Base-by-base conservation (phyloP, 2,329 filamentous ascomycete genomes). In the Aspergillus ruber region DNA sequence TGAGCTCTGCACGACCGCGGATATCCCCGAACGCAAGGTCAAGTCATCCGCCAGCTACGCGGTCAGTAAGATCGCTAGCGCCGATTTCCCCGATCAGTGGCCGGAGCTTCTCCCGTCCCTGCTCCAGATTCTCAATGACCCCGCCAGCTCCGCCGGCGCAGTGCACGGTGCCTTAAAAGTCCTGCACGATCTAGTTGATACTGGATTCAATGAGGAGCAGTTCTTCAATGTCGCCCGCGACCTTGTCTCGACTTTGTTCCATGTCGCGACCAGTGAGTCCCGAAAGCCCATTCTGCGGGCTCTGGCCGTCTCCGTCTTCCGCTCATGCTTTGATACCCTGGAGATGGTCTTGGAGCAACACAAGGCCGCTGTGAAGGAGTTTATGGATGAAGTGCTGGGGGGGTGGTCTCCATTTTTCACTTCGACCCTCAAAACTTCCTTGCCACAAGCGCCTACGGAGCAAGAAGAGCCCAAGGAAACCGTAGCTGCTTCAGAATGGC, bases 311-410 rank as follows among this genome's bases (percentile, higher is more conserved):
- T 88, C 86, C 36, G 88, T 96, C 49, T 95, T 97, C 75, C 82
- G 89, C 48, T 83, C 83, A 43, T 95, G 89, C 70, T 95, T 98
- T 66, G 90, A 97, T 65, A 88, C 93, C 48, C 81, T 98, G 73
- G 90, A 97, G 70, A 95, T 96, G 81, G 87, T 97, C 56, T 86
- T 95, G 76, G 90, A 95, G 56, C 88, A 95, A 57, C 88, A 97
- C 70, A 87, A 88, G 61, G 79, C 80, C 49, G 88, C 88, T 47
- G 89, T 97, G 51, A 93, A 88, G 68, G 79, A 78, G 1, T 98
- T 98, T 66, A 90, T 91, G 45, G 88, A 95, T 51, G 86, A 95
- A 62, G 83, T 89, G 0, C 77, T 97, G 43, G 79, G 77, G 57
- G 80, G 81, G 44, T 98, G 93, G 93, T 84, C 88, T 52, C 88